Evolutionary conservation across 208 protist genomes (phyloP).

Genomic region (Trypanosoma platydactyli): DNA sequence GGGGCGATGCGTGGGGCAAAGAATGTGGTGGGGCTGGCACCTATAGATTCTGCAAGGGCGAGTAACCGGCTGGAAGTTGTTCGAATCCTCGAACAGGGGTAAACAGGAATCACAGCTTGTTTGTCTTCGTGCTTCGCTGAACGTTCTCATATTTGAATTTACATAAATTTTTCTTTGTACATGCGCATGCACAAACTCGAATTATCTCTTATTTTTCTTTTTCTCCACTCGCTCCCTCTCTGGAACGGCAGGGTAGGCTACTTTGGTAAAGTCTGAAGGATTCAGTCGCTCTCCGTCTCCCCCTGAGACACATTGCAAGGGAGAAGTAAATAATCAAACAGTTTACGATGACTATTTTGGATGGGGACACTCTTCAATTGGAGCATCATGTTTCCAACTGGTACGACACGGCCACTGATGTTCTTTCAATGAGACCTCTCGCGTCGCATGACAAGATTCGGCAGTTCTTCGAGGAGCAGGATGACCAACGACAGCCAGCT

Average conservation of each 20-base stretch:
- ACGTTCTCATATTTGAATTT: too few species aligned
- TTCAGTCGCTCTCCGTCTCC: background rate
- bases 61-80: conserved; percentile 37
- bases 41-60: conserved; percentile 52
- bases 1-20: conserved; percentile 52
- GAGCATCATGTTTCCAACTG: background rate
- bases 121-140: too few species aligned
- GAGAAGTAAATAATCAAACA: background rate
- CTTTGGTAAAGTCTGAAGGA: too few species aligned
- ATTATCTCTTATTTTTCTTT: conserved; percentile 6
- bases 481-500: conserved; percentile 1
- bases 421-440: conserved; percentile 19
- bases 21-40: conserved; percentile 66
- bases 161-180: background rate
- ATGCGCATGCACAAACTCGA: background rate
- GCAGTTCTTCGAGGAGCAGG: conserved; percentile 27
- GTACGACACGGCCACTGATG: conserved; percentile 1
- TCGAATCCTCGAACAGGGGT: conserved; percentile 28
- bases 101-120: too few species aligned
- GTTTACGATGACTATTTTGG: background rate
- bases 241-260: too few species aligned
- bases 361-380: background rate
- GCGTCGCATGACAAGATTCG: conserved; percentile 25
- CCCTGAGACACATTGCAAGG: background rate
- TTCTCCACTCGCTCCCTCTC: conserved; percentile 1